phyloP scores from a whole-genome alignment of 208 protist genomes.

The Acanthamoeba quina region DNA sequence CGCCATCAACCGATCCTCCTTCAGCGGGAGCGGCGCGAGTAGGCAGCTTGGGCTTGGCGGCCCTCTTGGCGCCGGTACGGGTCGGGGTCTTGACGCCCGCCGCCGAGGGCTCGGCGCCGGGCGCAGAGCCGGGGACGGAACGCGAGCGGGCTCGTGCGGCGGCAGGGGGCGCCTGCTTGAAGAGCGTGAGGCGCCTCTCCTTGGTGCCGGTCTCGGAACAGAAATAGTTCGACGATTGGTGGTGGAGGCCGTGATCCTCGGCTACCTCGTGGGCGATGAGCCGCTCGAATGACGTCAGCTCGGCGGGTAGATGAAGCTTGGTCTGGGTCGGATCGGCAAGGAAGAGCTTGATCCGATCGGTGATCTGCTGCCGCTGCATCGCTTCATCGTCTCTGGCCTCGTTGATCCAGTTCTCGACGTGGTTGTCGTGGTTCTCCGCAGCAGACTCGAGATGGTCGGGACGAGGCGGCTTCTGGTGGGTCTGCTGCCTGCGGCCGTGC shows the following conservation, averaged over 20 bases:
- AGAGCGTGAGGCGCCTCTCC: conserved; percentile 32
- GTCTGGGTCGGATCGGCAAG: neutral
- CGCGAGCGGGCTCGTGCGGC: conserved; percentile 3
- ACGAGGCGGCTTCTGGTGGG: neutral
- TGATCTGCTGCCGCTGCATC: neutral
- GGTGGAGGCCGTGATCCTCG: conserved; percentile 17
- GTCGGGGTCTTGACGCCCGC: conserved; percentile 8
- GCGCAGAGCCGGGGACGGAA: neutral
- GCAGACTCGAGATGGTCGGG: neutral
- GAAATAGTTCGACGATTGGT: conserved; percentile 56
- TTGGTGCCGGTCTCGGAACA: conserved; percentile 48
- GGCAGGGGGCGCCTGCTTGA: conserved; percentile 1
- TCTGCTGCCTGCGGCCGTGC: conserved; percentile 2
- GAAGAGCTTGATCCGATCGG: conserved; percentile 6
- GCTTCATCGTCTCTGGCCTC: conserved; percentile 3
- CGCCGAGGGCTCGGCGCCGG: neutral
- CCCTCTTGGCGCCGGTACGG: neutral
- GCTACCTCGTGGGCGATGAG: conserved; percentile 33
- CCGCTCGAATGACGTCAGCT: conserved; percentile 66
- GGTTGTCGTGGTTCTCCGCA: neutral
- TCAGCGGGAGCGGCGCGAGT: neutral
- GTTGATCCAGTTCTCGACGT: conserved; percentile 3
- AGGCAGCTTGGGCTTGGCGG: neutral
- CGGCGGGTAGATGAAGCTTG: conserved; percentile 37
- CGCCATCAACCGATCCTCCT: neutral